Conservation (phyloP, 805 yeast species). For the Maudiozyma bulderi region DNA sequence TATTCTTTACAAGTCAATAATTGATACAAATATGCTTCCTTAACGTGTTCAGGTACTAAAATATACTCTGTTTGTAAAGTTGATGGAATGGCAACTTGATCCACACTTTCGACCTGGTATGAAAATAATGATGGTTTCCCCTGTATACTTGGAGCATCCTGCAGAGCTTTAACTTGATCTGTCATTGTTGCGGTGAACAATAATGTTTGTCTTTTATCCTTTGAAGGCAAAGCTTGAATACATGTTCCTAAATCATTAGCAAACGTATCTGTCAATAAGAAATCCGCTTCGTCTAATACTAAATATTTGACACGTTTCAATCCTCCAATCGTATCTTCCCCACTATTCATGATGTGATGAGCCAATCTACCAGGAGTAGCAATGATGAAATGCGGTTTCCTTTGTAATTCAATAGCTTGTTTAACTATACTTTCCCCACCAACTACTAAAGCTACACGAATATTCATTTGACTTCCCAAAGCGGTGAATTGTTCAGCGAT, state of each 20-base stretch:
- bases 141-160: slow-evolving; percentile 36
- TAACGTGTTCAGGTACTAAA: slow-evolving; percentile 77
- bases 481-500: slow-evolving; percentile 96
- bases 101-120: slow-evolving; percentile 30
- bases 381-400: slow-evolving; percentile 84
- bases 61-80: slow-evolving; percentile 57
- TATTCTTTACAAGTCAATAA: slow-evolving; percentile 55
- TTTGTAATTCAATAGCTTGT: slow-evolving; percentile 74
- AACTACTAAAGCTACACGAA: slow-evolving; percentile 72
- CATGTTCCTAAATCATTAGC: slow-evolving; percentile 69
- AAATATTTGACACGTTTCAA: slow-evolving; percentile 61
- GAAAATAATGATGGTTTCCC: slow-evolving; percentile 45
- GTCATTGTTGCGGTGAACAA: slow-evolving; percentile 95
- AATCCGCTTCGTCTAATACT: slow-evolving; percentile 94
- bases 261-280: slow-evolving; percentile 75
- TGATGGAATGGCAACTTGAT: slow-evolving; percentile 71
- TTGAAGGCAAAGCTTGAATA: slow-evolving; percentile 58
- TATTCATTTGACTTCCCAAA: slow-evolving; percentile 79
- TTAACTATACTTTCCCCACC: slow-evolving; percentile 94
- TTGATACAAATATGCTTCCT: slow-evolving; percentile 76
- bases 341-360: slow-evolving; percentile 78
- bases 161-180: slow-evolving; percentile 75
- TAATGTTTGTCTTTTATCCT: slow-evolving; percentile 73
- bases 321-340: slow-evolving; percentile 55
- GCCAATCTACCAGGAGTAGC: slow-evolving; percentile 98